Evolutionary conservation across 202 grass and related monocot genomes (phyloP), one percentile per base, ranked within the genome.

Genomic region (Dendrocalamus latiflorus): DNA sequence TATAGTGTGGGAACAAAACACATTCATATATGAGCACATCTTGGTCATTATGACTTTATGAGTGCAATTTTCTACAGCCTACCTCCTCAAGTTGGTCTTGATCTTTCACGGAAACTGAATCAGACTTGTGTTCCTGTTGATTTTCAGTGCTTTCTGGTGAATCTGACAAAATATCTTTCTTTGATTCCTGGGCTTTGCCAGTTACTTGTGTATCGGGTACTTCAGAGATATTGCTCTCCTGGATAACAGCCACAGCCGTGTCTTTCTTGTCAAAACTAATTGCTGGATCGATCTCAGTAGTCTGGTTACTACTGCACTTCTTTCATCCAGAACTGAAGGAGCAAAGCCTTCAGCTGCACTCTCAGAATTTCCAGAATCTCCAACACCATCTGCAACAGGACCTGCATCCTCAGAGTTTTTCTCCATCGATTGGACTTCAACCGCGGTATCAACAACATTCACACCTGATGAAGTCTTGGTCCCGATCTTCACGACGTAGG

Each of bases 71-170:
- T 66, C 9, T 39, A 49, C 16, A 66, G 74, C 65, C 7, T 90
- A 94, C 96, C 96, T 99, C 96, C 54, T 99, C 96, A 70, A 99
- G 96, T 50, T 96, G 96, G 78, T 99, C 96, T 80, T 92, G 91
- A 61, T 92, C 89, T 89, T 92, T 93, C 55, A 86, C 44, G 11
- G 75, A 80, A 87, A 90, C 64, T 75, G 87, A 78, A 66, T 95
- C 92, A 50, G 74, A 86, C 83, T 90, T 92, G 36, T 92, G 63
- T 72, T 84, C 89, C 2, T 84, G 88, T 61, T 89, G 89, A 77
- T 88, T 91, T 78, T 84, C 88, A 45, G 50, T 59, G 25, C 51
- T 79, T 74, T 91, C 74, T 66, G 55, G 56, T 45, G 70, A 36
- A 76, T 94, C 89, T 86, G 75, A 65, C 42, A 84, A 77, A 85